A percentile compares a stretch with the other conserved stretches of the same genome.
These are phyloP conservation scores for Herpomyces periplanetae DNA, from an alignment of 2,329 filamentous ascomycete species.

Conservation along the genomic window DNA sequence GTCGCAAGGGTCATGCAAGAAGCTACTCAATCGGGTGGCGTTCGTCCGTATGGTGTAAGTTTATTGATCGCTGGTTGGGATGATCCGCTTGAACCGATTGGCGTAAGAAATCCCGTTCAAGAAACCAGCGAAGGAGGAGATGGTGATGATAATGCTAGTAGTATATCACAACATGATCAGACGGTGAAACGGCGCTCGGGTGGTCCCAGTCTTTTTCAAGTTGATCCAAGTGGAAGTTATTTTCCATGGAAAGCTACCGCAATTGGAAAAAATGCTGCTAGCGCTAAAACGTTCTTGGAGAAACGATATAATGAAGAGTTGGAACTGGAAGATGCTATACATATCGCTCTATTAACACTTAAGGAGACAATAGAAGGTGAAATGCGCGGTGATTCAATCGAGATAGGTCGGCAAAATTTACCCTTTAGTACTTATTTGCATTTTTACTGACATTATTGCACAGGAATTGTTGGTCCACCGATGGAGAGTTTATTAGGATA, in stretches of 20 bases:
- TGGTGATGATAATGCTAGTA: slow-evolving; percentile 10
- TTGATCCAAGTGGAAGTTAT: slow-evolving; percentile 92
- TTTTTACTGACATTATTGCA: slow-evolving; percentile 1
- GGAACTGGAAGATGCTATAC: slow-evolving; percentile 87
- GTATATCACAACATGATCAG: too few relatives aligned
- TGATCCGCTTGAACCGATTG: slow-evolving; percentile 74
- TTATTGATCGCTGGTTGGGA: slow-evolving; percentile 90
- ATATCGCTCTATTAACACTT: slow-evolving; percentile 79
- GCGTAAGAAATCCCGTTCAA: slow-evolving; percentile 28
- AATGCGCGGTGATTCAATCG: slow-evolving; percentile 94
- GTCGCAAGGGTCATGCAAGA: slow-evolving; percentile 95
- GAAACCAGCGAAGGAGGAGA: slow-evolving; percentile 11
- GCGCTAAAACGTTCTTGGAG: slow-evolving; percentile 93
- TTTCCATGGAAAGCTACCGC: slow-evolving; percentile 98
- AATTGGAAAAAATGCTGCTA: slow-evolving; percentile 91
- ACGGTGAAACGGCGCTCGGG: slow-evolving; percentile 84
- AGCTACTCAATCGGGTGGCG: slow-evolving; percentile 86
- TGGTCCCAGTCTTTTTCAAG: slow-evolving; percentile 86
- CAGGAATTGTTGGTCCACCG: slow-evolving; percentile 74
- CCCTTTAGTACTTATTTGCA: slow-evolving; percentile 5
- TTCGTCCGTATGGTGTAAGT: slow-evolving; percentile 81
- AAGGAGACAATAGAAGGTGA: slow-evolving; percentile 98
- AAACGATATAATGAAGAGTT: slow-evolving; percentile 93
- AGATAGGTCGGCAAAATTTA: slow-evolving; percentile 28
- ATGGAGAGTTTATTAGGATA: slow-evolving; percentile 70